Evolutionary conservation across 2,329 filamentous ascomycete species (phyloP), one percentile per base, ranked within the genome.

Genomic region (Xylaria multiplex): DNA sequence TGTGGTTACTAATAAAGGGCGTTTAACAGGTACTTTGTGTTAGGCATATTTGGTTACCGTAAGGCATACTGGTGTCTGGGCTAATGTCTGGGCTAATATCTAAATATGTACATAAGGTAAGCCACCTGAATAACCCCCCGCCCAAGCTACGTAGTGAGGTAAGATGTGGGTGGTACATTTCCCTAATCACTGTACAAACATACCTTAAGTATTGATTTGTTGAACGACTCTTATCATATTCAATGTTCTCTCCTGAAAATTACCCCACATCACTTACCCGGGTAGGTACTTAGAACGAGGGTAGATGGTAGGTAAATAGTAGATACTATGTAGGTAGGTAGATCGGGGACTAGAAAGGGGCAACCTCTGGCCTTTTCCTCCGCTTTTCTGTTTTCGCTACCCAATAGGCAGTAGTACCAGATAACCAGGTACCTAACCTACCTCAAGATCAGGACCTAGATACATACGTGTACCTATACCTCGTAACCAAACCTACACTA

Each of bases 341-440:
- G 48, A 50, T 50, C 48, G 49, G 49, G 14, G 48, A 16, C 27
- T 6, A 11, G 22, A 22, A 13, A 14, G 13, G 37, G 13, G 13
- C 2, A 2, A 13, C 37, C 37, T 40, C 50, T 24, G 5, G 16
- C n/a, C 40, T 24, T 54, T 40, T 54, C n/a, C 50, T 19, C 52
- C 35, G 35, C 52, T 54, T 54, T 54, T 19, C 8, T 53, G 30
- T 37, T n/a, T 22, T 35, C 30, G 49, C 49, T 9, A n/a, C n/a
- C 49, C 49, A 53, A 53, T 53, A 32, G 43, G n/a, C n/a, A 46
- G 19, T 46, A 46, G 19, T 9, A 22, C 49, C 19, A 52, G 30
- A 8, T 30, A 27, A 48, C 19, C 19, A 37, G 8, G 35, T 24
- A 48, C 45, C 45, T 16, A 4, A 49, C 46, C 22, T 14, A 30